Percentiles rank a stretch among this genome's conserved stretches.
Evolutionary conservation across 352 stramenopile species (phyloP).

Genomic region (Globisporangium splendens): DNA sequence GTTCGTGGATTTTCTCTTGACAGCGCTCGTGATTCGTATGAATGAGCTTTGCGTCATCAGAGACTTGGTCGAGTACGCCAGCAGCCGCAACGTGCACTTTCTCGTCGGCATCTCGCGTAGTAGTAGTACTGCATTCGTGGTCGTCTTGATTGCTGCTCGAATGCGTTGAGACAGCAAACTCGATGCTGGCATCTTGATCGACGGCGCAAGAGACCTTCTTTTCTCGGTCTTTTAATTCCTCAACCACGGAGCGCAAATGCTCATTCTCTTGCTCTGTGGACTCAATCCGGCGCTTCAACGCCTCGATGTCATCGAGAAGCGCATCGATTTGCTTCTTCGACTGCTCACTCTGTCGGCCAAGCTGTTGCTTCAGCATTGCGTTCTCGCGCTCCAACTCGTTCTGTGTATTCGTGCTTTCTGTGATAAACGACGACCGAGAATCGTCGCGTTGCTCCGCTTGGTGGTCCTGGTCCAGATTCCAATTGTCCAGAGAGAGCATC

Average conservation of each 20-base stretch:
- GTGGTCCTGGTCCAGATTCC: slow-evolving; percentile 2
- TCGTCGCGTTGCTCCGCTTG: neutral
- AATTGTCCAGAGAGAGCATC: slow-evolving; percentile 9
- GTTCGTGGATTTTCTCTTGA: slow-evolving; percentile 61
- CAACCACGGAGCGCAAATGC: neutral
- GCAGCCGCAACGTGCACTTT: neutral
- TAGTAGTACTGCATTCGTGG: neutral
- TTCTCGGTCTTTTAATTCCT: neutral
- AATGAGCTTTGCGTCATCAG: neutral
- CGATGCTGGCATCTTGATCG: neutral
- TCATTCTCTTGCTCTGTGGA: slow-evolving; percentile 5
- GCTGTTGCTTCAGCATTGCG: slow-evolving; percentile 2
- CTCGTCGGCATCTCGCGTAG: neutral
- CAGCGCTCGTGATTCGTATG: slow-evolving; percentile 40
- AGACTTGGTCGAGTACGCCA: neutral
- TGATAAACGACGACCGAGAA: neutral
- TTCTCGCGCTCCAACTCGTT: slow-evolving; percentile 14
- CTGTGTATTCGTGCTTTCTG: neutral
- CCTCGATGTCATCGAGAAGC: slow-evolving; percentile 12
- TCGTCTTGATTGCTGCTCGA: slow-evolving; percentile 8
- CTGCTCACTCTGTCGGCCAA: slow-evolving; percentile 1
- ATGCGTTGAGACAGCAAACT: neutral
- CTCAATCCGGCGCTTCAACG: slow-evolving; percentile 5
- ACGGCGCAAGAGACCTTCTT: neutral
- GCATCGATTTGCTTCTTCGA: slow-evolving; percentile 1